Conservation (phyloP, 495 filamentous ascomycete species). For the Xylaria castorea region DNA sequence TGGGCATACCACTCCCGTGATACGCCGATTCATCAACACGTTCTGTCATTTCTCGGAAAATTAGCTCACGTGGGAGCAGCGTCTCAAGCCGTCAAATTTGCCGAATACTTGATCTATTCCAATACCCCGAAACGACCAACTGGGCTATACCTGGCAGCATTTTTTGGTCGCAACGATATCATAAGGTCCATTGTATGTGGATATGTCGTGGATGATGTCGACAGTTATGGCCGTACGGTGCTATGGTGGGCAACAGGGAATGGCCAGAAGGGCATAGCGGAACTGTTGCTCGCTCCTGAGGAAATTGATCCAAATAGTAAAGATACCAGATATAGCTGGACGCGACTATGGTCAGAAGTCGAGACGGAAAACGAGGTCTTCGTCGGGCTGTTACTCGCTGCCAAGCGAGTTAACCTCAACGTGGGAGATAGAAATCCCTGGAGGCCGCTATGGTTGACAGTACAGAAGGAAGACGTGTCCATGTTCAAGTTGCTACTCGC, state of each 20-base stretch:
- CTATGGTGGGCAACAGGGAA: background rate
- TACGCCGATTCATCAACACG: background rate
- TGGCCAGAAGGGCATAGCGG: background rate
- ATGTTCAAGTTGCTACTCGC: no score
- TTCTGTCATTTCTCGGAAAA: constrained; percentile 32
- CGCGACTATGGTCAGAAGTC: background rate
- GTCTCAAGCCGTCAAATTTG: background rate
- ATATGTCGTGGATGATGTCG: background rate
- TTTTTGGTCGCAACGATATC: constrained; percentile 27
- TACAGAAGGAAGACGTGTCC: background rate
- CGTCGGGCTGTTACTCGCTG: background rate
- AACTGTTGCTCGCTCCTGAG: background rate
- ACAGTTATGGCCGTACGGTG: background rate
- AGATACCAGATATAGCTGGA: background rate
- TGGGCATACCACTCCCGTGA: constrained; percentile 54
- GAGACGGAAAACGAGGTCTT: background rate
- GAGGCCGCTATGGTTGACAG: constrained; percentile 14
- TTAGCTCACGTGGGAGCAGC: constrained; percentile 21
- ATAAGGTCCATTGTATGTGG: background rate
- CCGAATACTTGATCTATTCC: background rate
- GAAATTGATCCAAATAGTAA: background rate
- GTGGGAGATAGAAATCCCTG: background rate
- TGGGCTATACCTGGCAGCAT: constrained; percentile 36
- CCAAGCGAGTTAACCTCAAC: background rate
- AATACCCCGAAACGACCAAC: background rate